Base-by-base conservation (phyloP, 2,329 filamentous ascomycete genomes). In the Pseudocercospora fuligena region DNA sequence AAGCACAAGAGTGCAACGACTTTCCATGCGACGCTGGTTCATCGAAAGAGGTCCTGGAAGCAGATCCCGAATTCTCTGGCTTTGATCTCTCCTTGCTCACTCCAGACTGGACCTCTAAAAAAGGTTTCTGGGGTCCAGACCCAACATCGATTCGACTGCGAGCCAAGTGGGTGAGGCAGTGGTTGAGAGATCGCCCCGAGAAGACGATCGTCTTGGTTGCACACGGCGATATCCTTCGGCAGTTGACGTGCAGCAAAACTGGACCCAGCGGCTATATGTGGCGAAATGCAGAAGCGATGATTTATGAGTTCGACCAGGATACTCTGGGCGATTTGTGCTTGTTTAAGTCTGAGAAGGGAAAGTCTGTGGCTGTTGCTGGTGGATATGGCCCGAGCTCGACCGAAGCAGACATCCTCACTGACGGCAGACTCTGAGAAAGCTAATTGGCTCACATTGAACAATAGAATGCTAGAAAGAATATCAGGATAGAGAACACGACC, bases 1-100 rank as follows among this genome's bases (percentile, higher is more conserved):
- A 76, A 65, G 75, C 74, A 12, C 76, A 77, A 61, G 76, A 77
- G 68, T 76, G 74, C 68, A 77, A 77, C 64, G 73, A 71, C 49
- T 71, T 70, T 54, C 75, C 75, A 11, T 77, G 75, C 66, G 74
- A 77, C 61, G 75, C 74, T 6, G 75, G 75, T 23, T 73, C 72
- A 14, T 56, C 74, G 1, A 66, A 68, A 8, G 66, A 71, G 43
- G 59, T 61, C 2, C 70, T 77, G 1, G 68, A 72, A 60, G 56
- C 67, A 16, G 66, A 74, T 19, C 67, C 73, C 1, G 75, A 77
- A 56, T 73, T 77, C 61, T 58, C 69, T 5, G 73, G 67, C 1
- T 75, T 77, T 58, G 70, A 77, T 58, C 66, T 77, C 57, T 70
- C 69, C 6, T 49, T 21, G 11, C 66, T 77, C 7, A 70, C 71